Conservation (phyloP, 257 asterid genomes). For the Ilex aquifolium region DNA sequence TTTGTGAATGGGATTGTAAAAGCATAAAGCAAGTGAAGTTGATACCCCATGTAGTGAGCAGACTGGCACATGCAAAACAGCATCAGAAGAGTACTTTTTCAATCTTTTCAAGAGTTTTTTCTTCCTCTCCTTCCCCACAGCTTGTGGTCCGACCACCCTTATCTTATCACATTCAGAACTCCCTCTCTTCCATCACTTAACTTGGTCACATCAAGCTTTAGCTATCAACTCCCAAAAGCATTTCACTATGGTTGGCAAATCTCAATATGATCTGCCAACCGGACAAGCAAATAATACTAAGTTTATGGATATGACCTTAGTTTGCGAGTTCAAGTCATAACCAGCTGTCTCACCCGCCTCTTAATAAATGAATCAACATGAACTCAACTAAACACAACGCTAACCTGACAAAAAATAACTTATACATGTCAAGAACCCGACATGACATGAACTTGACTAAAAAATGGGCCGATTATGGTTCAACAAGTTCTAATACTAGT, state of each 20-base stretch:
- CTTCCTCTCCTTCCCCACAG: conserved; percentile 16
- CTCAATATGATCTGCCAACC: too few species aligned
- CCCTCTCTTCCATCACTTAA: conserved; percentile 13
- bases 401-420: too few species aligned
- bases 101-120: conserved; percentile 5
- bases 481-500: too few species aligned
- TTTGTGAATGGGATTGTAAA: conserved; percentile 12
- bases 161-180: conserved; percentile 26
- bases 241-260: neutral
- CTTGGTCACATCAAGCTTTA: conserved; percentile 30
- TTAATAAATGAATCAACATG: too few species aligned
- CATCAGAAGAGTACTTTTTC: conserved; percentile 12
- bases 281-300: too few species aligned
- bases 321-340: too few species aligned
- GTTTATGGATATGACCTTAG: too few species aligned
- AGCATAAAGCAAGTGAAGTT: conserved; percentile 29
- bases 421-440: too few species aligned
- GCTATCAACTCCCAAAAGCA: conserved; percentile 4
- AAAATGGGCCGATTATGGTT: too few species aligned
- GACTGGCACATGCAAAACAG: conserved; percentile 47
- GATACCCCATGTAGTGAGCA: conserved; percentile 26
- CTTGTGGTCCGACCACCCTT: conserved; percentile 29
- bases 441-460: too few species aligned
- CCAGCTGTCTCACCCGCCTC: too few species aligned
- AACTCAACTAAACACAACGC: too few species aligned